phyloP scores from a whole-genome alignment of 352 stramenopile species.

The Phytophthora pinifolia region DNA sequence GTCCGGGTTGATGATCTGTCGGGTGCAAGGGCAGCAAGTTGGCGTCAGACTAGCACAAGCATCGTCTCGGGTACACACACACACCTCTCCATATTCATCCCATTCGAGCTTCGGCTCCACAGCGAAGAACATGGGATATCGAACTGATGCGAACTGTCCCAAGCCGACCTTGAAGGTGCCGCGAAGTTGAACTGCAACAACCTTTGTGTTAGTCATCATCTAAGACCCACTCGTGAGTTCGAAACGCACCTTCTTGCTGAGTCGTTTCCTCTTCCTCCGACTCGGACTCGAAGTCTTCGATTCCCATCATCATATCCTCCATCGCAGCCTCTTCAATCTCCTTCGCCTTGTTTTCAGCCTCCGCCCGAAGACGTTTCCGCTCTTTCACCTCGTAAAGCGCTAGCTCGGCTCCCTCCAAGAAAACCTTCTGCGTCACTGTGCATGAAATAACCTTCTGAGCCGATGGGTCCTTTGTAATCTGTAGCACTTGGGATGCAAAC shows the following conservation, averaged over 20 bases:
- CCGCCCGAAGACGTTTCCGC: slow-evolving; percentile 72
- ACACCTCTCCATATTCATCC: slow-evolving; percentile 88
- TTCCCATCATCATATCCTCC: slow-evolving; percentile 92
- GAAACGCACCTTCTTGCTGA: slow-evolving; percentile 53
- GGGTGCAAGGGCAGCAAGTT: neutral
- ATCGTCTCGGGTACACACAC: no score
- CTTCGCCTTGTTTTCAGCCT: slow-evolving; percentile 88
- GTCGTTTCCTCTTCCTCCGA: slow-evolving; percentile 71
- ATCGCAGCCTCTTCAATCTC: slow-evolving; percentile 89
- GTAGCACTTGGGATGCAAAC: slow-evolving; percentile 68
- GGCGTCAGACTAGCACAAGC: no score
- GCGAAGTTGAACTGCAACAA: slow-evolving; percentile 62
- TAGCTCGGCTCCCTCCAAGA: slow-evolving; percentile 85
- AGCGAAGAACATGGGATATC: slow-evolving; percentile 89
- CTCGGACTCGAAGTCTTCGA: slow-evolving; percentile 88
- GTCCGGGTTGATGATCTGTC: slow-evolving; percentile 77
- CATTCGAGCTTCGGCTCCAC: slow-evolving; percentile 87
- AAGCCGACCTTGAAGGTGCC: slow-evolving; percentile 87
- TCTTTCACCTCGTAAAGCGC: slow-evolving; percentile 87
- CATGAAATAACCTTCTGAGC: slow-evolving; percentile 58
- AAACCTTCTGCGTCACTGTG: slow-evolving; percentile 67
- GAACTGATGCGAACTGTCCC: slow-evolving; percentile 81
- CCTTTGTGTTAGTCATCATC: neutral
- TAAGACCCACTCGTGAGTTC: neutral
- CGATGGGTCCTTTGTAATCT: slow-evolving; percentile 50